Conservation (phyloP, 1,284 basidiomycete species). For the Boletus albobrunnescens region DNA sequence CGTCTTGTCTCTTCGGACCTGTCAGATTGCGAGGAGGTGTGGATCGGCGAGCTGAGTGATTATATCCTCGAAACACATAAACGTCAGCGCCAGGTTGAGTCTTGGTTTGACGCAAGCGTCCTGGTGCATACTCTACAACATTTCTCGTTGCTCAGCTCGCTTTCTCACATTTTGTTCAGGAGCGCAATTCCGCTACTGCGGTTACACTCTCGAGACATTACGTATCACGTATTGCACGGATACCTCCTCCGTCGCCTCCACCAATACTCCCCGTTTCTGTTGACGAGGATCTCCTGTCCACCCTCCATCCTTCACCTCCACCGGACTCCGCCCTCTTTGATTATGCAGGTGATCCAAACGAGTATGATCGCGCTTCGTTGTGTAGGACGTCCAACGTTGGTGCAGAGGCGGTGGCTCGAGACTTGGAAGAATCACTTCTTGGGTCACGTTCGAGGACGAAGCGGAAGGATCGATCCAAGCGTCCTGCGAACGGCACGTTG, state of each 20-base stretch:
- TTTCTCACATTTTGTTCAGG: slow-evolving; percentile 39
- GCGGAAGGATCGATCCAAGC: slow-evolving; percentile 44
- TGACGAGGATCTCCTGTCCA: slow-evolving; percentile 40
- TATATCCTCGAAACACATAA: slow-evolving; percentile 70
- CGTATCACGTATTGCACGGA: slow-evolving; percentile 56
- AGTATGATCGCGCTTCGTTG: slow-evolving; percentile 28
- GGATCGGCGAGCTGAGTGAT: slow-evolving; percentile 61
- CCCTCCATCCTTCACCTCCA: slow-evolving; percentile 36
- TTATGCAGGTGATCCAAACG: slow-evolving; percentile 24
- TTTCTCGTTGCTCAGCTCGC: background rate
- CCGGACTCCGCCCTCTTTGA: slow-evolving; percentile 30
- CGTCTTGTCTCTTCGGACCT: slow-evolving; percentile 65
- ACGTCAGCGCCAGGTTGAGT: slow-evolving; percentile 63
- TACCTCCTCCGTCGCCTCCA: slow-evolving; percentile 52
- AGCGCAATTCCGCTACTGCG: slow-evolving; percentile 61
- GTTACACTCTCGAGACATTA: slow-evolving; percentile 62
- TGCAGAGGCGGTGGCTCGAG: slow-evolving; percentile 41
- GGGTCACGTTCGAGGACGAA: slow-evolving; percentile 32
- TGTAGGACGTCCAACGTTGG: slow-evolving; percentile 24
- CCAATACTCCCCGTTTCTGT: slow-evolving; percentile 33
- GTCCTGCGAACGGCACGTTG: slow-evolving; percentile 41
- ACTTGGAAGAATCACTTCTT: slow-evolving; percentile 41
- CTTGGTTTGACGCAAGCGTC: slow-evolving; percentile 63
- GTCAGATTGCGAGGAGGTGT: slow-evolving; percentile 72
- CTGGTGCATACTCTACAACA: slow-evolving; percentile 42